Base-by-base conservation (phyloP, 2,329 filamentous ascomycete genomes). In the Cytospora leucostoma region DNA sequence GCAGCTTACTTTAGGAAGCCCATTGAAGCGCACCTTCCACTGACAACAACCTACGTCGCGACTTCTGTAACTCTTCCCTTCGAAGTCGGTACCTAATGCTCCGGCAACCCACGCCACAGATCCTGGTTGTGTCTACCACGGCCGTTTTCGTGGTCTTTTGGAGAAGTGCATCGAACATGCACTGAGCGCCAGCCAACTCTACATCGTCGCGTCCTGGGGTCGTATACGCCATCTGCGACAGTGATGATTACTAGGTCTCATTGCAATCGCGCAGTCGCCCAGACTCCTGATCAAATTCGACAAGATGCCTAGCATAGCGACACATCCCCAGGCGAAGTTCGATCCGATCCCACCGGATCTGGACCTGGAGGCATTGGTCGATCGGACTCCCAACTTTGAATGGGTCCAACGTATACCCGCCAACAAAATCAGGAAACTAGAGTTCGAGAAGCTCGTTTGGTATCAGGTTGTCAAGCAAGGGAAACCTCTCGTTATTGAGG, bases 291-390 rank as follows among this genome's bases (percentile, higher is more conserved):
- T 13, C 52, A 54, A 50, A 63, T 37, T 57, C 60, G 62, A 65
- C 70, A 83, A 71, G 34, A 97, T 97, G 93, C 90, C 91, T 61
- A 79, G 82, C 17, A 61, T 61, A 55, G 83, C 89, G 15, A 80
- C 89, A 64, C 88, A 93, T 70, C 92, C 92, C 0, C 89, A 92
- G 72, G 92, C 93, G 17, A 92, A 93, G 58, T 98, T 98, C 75
- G 92, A 96, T 74, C 93, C 94, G 1, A 91, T 98, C 54, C 86
- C 93, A 0, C 93, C 93, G 0, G 87, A 94, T 71, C 86, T 98
- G 63, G 89, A 98, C 72, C 80, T 98, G 17, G 79, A 86, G 47
- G 78, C 79, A 1, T 81, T 98, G 1, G 91, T 98, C 17, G 88
- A 95, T 63, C 83, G 84, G 10, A 91, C 89, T 0, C 82, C 88